These are phyloP conservation scores for Urtica urens DNA, from an alignment of 306 rosid genomes.

Conservation along the genomic window DNA sequence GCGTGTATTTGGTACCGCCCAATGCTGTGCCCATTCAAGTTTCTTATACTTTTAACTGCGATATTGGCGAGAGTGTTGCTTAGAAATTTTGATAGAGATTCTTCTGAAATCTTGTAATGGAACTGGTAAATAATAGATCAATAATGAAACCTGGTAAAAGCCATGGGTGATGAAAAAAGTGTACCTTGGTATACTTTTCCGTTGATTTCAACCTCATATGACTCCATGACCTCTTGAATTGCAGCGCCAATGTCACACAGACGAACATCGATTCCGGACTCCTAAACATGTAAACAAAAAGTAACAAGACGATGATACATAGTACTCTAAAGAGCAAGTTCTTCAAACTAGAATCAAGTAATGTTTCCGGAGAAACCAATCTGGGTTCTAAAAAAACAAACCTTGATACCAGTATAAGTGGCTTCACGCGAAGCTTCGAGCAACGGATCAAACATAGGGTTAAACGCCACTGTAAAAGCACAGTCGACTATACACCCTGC, in stretches of 20 bases:
- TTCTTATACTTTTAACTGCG: constrained; percentile 86
- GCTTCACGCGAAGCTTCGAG: constrained; percentile 99
- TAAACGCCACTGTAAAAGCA: constrained; percentile 96
- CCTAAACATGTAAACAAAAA: constrained; percentile 25
- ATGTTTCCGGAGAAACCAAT: too few relatives aligned
- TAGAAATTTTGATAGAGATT: not conserved
- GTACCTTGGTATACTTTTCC: constrained; percentile 91
- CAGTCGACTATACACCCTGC: constrained; percentile 82
- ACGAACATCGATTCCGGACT: constrained; percentile 92
- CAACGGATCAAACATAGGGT: constrained; percentile 80
- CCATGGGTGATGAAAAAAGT: too few relatives aligned
- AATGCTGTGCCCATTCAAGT: constrained; percentile 96
- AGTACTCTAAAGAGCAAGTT: not conserved
- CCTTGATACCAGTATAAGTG: constrained; percentile 90
- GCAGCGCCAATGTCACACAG: constrained; percentile 98
- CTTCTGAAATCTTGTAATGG: not conserved
- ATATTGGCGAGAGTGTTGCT: not conserved
- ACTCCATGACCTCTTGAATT: constrained; percentile 96
- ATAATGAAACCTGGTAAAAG: too few relatives aligned
- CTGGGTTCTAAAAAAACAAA: constrained; percentile 14
- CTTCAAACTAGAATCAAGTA: not conserved
- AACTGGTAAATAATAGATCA: too few relatives aligned
- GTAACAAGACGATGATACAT: not conserved
- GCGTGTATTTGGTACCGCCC: constrained; percentile 98
- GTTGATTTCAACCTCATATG: constrained; percentile 89